Conservation (phyloP, 441 rosid species). For the Kokia cookei region DNA sequence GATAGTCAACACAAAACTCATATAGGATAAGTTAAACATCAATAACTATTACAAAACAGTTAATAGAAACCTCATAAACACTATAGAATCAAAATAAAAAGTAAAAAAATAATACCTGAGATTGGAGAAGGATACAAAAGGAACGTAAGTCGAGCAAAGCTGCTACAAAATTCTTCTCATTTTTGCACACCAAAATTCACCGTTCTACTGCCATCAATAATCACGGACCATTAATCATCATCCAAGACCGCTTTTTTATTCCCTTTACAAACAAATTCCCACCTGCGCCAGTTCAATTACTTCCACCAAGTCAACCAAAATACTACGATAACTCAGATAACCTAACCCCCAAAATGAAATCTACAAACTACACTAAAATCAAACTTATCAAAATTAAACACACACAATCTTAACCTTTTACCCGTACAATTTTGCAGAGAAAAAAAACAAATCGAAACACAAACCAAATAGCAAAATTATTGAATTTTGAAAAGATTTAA, state of each 20-base stretch:
- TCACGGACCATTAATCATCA: slow-evolving; percentile 14
- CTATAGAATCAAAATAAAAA: not conserved
- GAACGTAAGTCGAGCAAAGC: slow-evolving; percentile 50
- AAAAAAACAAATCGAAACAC: not conserved
- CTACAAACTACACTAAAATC: not conserved
- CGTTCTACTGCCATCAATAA: slow-evolving; percentile 40
- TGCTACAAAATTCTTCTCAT: slow-evolving; percentile 27
- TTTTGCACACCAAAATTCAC: slow-evolving; percentile 27
- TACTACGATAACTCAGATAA: slow-evolving; percentile 1
- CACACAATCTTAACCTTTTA: not conserved
- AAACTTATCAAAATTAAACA: not conserved
- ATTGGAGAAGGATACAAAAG: slow-evolving; percentile 33
- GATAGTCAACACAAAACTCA: not conserved
- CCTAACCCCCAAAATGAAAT: not conserved
- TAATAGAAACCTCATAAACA: not conserved
- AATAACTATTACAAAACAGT: not conserved
- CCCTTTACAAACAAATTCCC: not conserved
- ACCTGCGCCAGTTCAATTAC: not conserved
- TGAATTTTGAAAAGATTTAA: not conserved
- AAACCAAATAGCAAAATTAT: not conserved
- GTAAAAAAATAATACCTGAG: slow-evolving; percentile 2
- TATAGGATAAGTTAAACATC: not conserved
- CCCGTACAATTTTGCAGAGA: not conserved
- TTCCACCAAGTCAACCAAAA: not conserved
- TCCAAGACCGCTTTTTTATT: slow-evolving; percentile 10